Conservation (phyloP, 176 grass and related monocot species). For the Avena insularis region DNA sequence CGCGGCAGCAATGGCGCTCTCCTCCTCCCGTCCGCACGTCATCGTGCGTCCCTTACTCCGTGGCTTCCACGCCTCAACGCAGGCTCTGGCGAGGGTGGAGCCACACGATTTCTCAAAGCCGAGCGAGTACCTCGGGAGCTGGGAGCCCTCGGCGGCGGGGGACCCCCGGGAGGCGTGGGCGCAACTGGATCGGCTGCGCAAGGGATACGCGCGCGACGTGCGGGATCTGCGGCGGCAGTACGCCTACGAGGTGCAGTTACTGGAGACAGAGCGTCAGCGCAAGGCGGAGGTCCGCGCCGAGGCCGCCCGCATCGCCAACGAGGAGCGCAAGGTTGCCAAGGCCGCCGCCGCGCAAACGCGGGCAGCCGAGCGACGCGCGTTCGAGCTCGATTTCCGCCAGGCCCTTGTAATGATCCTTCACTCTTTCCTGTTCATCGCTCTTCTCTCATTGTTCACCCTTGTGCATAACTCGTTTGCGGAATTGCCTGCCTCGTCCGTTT, state of each 20-base stretch:
- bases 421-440: background rate
- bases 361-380: slow-evolving; percentile 60
- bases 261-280: slow-evolving; percentile 67
- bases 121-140: slow-evolving; percentile 69
- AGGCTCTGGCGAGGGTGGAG: slow-evolving; percentile 28
- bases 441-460: background rate
- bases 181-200: slow-evolving; percentile 63
- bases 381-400: slow-evolving; percentile 73
- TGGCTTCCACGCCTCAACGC: slow-evolving; percentile 37
- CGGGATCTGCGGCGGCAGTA: slow-evolving; percentile 64
- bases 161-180: slow-evolving; percentile 61
- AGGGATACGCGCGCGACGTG: slow-evolving; percentile 67
- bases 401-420: slow-evolving; percentile 51
- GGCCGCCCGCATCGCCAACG: slow-evolving; percentile 64
- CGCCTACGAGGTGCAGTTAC: slow-evolving; percentile 71
- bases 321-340: slow-evolving; percentile 81
- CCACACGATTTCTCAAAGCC: slow-evolving; percentile 59
- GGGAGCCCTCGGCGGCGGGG: slow-evolving; percentile 42
- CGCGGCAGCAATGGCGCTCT: background rate
- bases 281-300: slow-evolving; percentile 69
- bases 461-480: slow-evolving; percentile 31
- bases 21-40: background rate
- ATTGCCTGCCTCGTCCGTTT: background rate
- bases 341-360: slow-evolving; percentile 68
- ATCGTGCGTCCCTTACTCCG: background rate